phyloP scores from a whole-genome alignment of 805 yeast genomes.

The Hanseniaspora clermontiae region DNA sequence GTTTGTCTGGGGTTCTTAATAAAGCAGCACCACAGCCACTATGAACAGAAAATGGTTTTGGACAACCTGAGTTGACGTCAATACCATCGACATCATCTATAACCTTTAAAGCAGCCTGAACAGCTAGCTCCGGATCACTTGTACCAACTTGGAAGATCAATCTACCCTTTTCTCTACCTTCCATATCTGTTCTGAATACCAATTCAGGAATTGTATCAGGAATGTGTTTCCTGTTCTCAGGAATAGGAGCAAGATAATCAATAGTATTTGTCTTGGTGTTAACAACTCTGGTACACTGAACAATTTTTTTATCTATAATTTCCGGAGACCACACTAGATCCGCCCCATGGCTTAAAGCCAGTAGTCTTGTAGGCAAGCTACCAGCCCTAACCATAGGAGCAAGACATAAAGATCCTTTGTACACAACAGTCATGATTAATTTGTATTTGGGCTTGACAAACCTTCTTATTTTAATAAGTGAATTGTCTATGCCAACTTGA shows the following conservation, averaged over 20 bases:
- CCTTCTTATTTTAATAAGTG: not conserved
- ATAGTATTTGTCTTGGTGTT: conserved; percentile 48
- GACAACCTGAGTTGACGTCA: conserved; percentile 93
- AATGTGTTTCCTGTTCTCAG: conserved; percentile 30
- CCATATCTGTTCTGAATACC: conserved; percentile 57
- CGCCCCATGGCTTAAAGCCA: conserved; percentile 75
- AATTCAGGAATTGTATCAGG: conserved; percentile 39
- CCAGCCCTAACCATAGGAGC: conserved; percentile 98
- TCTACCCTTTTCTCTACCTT: conserved; percentile 46
- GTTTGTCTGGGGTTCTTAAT: conserved; percentile 63
- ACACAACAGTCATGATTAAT: conserved; percentile 41
- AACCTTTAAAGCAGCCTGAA: conserved; percentile 69
- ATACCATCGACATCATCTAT: conserved; percentile 83
- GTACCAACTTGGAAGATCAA: conserved; percentile 88
- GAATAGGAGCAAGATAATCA: conserved; percentile 37
- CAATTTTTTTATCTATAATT: conserved; percentile 71
- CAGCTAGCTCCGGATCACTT: conserved; percentile 70
- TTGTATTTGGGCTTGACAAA: not conserved
- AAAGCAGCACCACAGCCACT: conserved; percentile 97
- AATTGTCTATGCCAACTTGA: not conserved
- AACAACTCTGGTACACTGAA: conserved; percentile 52
- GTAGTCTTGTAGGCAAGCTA: conserved; percentile 76
- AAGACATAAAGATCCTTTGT: conserved; percentile 64
- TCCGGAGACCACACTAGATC: conserved; percentile 96
- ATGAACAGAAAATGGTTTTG: conserved; percentile 87